Percentiles rank a stretch among this genome's conserved stretches.
These are phyloP conservation scores for Tetrastigma voinierianum DNA, from an alignment of 164 flowering plant genomes.

Conservation along the genomic window DNA sequence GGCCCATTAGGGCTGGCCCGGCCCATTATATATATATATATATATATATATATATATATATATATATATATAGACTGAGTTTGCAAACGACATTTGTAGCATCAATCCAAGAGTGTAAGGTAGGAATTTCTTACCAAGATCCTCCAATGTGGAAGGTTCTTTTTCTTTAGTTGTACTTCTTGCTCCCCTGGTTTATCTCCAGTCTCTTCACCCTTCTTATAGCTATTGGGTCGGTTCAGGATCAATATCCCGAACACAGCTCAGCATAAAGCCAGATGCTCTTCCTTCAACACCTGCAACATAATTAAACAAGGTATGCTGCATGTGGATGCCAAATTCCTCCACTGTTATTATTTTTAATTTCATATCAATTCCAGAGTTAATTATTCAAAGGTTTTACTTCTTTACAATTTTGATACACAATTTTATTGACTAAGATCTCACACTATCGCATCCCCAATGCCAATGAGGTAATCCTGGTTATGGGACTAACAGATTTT, in stretches of 20 bases:
- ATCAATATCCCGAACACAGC: slow-evolving; percentile 95
- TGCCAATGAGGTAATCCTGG: no score
- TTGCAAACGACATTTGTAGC: background rate
- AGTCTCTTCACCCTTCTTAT: slow-evolving; percentile 36
- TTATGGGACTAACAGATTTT: no score
- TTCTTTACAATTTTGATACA: background rate
- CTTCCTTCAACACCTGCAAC: slow-evolving; percentile 65
- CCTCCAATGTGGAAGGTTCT: slow-evolving; percentile 78
- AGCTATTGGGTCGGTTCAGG: slow-evolving; percentile 84
- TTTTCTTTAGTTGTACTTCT: slow-evolving; percentile 27
- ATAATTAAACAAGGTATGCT: background rate
- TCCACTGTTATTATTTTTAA: background rate
- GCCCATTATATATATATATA: no score
- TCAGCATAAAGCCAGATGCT: slow-evolving; percentile 83
- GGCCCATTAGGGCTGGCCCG: no score
- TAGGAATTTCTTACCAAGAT: slow-evolving; percentile 57
- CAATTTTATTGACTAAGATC: no score
- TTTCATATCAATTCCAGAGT: no score
- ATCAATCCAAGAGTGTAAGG: background rate
- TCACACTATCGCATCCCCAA: no score
- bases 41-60: no score
- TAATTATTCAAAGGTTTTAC: background rate
- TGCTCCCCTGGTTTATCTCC: slow-evolving; percentile 25
- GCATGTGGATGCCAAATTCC: background rate
- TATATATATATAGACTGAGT: no score